These are phyloP conservation scores for Aspergillus brasiliensis DNA, from an alignment of 2,329 filamentous ascomycete species.

Conservation along the genomic window DNA sequence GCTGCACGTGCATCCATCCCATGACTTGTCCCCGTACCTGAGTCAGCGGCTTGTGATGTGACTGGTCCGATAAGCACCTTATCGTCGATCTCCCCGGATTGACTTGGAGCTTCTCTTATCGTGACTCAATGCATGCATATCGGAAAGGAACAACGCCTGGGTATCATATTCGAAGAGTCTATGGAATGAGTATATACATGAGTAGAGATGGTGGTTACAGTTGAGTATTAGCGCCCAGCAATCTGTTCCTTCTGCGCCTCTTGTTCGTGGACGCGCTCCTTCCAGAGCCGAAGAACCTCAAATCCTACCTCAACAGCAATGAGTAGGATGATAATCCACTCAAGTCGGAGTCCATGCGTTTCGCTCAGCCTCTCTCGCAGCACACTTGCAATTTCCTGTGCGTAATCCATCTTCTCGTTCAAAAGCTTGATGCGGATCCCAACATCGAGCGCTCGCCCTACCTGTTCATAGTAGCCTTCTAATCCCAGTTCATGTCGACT, in stretches of 20 bases:
- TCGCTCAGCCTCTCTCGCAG: slow-evolving; percentile 86
- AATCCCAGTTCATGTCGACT: slow-evolving; percentile 82
- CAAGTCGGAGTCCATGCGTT: slow-evolving; percentile 81
- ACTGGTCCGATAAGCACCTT: slow-evolving; percentile 12
- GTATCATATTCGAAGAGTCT: slow-evolving; percentile 1
- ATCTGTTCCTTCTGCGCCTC: slow-evolving; percentile 15
- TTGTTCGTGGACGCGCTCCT: slow-evolving; percentile 57
- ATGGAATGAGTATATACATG: slow-evolving; percentile 1
- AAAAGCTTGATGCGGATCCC: slow-evolving; percentile 85
- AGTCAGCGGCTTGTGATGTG: slow-evolving; percentile 14
- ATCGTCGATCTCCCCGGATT: background rate
- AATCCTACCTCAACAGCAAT: slow-evolving; percentile 92
- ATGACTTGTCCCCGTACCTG: slow-evolving; percentile 11
- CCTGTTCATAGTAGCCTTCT: slow-evolving; percentile 93
- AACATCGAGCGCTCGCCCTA: slow-evolving; percentile 86
- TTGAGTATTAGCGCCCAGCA: background rate
- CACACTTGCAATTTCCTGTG: slow-evolving; percentile 89
- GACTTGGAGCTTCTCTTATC: background rate
- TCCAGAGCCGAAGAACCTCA: slow-evolving; percentile 73
- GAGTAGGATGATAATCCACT: slow-evolving; percentile 93
- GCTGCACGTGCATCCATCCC: slow-evolving; percentile 9
- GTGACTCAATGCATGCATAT: background rate
- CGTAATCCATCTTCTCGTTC: slow-evolving; percentile 98
- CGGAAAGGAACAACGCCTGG: background rate
- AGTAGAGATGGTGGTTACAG: background rate